Base-by-base conservation (phyloP, 345 rosid genomes). In the Brassica napus region DNA sequence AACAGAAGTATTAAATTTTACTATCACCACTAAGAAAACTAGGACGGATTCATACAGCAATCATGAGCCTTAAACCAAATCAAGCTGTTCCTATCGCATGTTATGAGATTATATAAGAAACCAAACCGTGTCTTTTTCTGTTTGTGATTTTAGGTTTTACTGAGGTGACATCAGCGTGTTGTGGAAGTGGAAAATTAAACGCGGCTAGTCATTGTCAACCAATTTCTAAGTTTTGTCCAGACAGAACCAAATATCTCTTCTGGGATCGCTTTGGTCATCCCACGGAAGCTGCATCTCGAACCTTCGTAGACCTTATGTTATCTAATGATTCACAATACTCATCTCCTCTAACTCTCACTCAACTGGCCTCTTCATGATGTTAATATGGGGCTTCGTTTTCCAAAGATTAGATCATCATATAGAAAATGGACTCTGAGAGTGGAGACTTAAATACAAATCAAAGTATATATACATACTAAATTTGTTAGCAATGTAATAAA, bases 181-280 rank as follows among this genome's bases (percentile, higher is more conserved):
- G 98, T 79, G 98, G 98, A 37, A 74, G 57, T 1, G 98, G 97
- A 2, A 58, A 64, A 5, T 76, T 92, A 65, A 92, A 78, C 26
- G 93, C 97, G 0, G 58, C 68, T 0, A 3, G 69, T 2, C 87
- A 90, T 8, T 94, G 97, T 72, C 6, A 85, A 37, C 97, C 93
- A 0, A 15, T 85, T 1, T 64, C 97, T 0, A 78, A 60, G 4
- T 82, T 75, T 58, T 92, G 98, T 72, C n/a, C 87, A 32, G 86
- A 94, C 82, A 78, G 97, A 76, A 86, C 10, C 24, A 84, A 88
- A 68, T 89, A 89, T 84, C n/a, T 89, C 0, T 94, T 89, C 28
- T 90, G 98, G 98, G 98, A 94, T 85, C 54, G 79, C 1, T 83
- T 39, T 21, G 80, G 80, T 32, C 97, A 92, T 83, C 94, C 97